These are phyloP conservation scores for Phialocephala sp. DNA, from an alignment of 2,329 filamentous ascomycete species.

Conservation along the genomic window DNA sequence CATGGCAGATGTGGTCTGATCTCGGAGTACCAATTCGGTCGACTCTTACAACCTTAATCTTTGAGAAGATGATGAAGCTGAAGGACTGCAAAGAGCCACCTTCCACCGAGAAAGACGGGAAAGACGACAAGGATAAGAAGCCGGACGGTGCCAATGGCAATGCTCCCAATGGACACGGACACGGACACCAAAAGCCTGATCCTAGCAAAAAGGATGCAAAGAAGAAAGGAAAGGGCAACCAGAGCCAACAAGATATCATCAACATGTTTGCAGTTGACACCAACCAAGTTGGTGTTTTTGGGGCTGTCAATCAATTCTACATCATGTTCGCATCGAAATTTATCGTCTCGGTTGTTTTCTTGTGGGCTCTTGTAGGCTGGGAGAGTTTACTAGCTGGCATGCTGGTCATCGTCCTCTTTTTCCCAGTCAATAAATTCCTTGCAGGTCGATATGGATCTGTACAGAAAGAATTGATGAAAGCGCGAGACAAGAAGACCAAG, in stretches of 20 bases:
- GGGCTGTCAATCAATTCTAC: conserved; percentile 66
- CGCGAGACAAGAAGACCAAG: conserved; percentile 74
- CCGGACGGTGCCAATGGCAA: conserved; percentile 9
- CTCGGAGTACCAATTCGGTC: conserved; percentile 60
- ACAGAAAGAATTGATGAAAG: conserved; percentile 73
- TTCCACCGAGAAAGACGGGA: conserved; percentile 45
- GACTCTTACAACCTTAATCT: conserved; percentile 73
- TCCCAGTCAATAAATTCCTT: conserved; percentile 70
- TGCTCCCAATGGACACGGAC: not conserved
- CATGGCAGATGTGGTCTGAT: conserved; percentile 31
- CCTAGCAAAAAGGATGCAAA: conserved; percentile 42
- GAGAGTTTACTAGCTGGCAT: conserved; percentile 68
- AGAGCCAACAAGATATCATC: conserved; percentile 72
- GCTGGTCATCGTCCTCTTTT: conserved; percentile 62
- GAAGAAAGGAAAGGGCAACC: conserved; percentile 51
- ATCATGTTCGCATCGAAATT: conserved; percentile 65
- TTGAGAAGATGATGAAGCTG: conserved; percentile 74
- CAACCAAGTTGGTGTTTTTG: conserved; percentile 69
- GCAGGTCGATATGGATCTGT: conserved; percentile 67
- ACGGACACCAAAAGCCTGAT: conserved; percentile 37
- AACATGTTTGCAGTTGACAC: conserved; percentile 77
- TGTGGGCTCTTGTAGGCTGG: conserved; percentile 73
- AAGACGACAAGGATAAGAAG: conserved; percentile 53
- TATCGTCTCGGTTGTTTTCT: conserved; percentile 62
- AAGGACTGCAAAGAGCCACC: conserved; percentile 66